Base-by-base conservation (phyloP, 2,329 filamentous ascomycete species). In the Geoglossum cookeanum region DNA sequence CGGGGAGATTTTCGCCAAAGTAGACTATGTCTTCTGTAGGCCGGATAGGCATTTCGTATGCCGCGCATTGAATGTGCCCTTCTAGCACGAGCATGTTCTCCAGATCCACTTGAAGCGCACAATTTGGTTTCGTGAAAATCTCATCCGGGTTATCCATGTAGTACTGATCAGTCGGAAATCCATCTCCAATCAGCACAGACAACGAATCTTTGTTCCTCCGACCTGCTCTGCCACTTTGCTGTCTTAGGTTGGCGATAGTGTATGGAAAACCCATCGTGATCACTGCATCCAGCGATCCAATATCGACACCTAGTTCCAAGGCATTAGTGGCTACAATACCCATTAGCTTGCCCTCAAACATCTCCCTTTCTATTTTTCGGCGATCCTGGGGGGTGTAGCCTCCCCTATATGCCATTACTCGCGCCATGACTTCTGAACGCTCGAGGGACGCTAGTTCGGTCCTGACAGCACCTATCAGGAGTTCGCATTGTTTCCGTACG, bases 111-210 rank as follows among this genome's bases (percentile, higher is more conserved):
- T 92, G 89, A 1, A 97, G 74, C 67, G 88, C 85, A 62, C 83
- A 86, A 62, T 96, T 95, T 0, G 90, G 89, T 64, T 87, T 87
- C 0, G 86, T 92, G 69, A 97, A 91, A 29, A 98, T 84, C 68
- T 95, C 88, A 60, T 92, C 84, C 0, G 92, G 92, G 61, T 97
- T 94, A 60, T 87, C 81, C 92, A 98, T 98, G 69, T 94, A 98
- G 66, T 94, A 83, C 66, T 98, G 92, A 67, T 98, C 92, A 0
- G 87, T 88, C 2, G 90, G 83, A 62, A 92, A 95, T 61, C 82
- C 82, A 65, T 96, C 90, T 1, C 90, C 92, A 0, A 98, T 80
- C 0, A 98, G 73, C 1, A 98, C 81, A 0, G 89, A 94, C 2
- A 98, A 74, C 0, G 90, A 94, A 68, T 98, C 92, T 65, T 87